Conservation (phyloP, 306 rosid genomes). For the Mucuna pruriens region DNA sequence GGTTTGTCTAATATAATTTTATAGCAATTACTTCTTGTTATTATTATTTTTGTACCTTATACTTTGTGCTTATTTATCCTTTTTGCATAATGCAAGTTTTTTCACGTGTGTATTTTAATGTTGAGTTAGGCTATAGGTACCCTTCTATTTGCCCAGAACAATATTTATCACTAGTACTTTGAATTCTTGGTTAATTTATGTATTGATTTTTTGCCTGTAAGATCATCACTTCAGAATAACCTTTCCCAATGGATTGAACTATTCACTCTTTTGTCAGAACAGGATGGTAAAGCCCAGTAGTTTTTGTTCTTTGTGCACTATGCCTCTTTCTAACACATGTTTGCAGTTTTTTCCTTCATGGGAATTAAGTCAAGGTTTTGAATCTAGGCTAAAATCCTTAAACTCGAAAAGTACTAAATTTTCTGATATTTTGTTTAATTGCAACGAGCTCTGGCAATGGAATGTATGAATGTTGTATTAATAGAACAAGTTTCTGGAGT, state of each 20-base stretch:
- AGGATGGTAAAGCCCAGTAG: not conserved
- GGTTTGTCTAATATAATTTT: constrained; percentile 56
- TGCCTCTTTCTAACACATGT: not conserved
- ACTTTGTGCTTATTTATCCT: constrained; percentile 10
- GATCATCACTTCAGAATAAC: not conserved
- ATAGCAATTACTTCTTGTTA: not conserved
- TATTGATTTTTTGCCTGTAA: not conserved
- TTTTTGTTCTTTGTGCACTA: constrained; percentile 13
- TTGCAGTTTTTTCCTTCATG: constrained; percentile 16
- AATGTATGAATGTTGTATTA: not conserved
- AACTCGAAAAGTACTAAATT: not conserved
- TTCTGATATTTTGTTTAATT: not conserved
- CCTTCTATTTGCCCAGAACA: not conserved
- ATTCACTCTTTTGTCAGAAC: constrained; percentile 12
- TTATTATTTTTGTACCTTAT: not conserved
- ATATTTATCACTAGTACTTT: not conserved
- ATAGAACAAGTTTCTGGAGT: not conserved
- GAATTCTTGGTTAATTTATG: constrained; percentile 13
- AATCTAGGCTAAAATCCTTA: constrained; percentile 19
- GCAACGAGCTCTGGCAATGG: constrained; percentile 1
- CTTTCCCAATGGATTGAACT: constrained; percentile 8
- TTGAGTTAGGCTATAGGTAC: constrained; percentile 18
- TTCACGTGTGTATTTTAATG: not conserved
- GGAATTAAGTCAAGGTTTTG: constrained; percentile 30
- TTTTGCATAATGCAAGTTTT: not conserved